A percentile compares a stretch with the other conserved stretches of the same genome.
Conservation (phyloP, 768 basidiomycete genomes). For the Tubosaeta sp. region DNA sequence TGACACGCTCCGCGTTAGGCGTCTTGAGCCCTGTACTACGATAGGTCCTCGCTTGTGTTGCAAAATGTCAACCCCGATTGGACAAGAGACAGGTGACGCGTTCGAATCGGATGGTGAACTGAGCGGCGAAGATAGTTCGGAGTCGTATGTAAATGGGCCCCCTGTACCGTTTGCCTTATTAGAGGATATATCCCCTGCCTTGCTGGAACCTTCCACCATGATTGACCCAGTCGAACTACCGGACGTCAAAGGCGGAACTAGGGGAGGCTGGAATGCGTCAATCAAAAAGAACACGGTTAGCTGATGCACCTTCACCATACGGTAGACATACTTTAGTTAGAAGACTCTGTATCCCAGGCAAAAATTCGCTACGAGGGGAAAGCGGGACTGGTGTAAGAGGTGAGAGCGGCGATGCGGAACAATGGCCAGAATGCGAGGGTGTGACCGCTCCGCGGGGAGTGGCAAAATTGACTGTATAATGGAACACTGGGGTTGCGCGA, state of each 20-base stretch:
- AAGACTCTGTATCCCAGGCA: constrained; percentile 10
- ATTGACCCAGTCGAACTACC: neutral
- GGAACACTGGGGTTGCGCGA: constrained; percentile 10
- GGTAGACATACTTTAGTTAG: constrained; percentile 18
- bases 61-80: constrained; percentile 7
- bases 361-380: constrained; percentile 33
- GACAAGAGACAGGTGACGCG: neutral
- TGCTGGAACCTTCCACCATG: neutral
- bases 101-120: neutral
- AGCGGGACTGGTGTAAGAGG: constrained; percentile 51
- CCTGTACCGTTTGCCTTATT: neutral
- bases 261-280: neutral
- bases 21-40: constrained; percentile 10
- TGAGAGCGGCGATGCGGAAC: constrained; percentile 29
- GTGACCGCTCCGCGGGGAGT: constrained; percentile 19
- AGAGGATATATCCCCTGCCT: neutral
- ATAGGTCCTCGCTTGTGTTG: constrained; percentile 17
- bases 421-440: neutral
- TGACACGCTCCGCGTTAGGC: constrained; percentile 28
- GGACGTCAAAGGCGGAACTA: neutral
- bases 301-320: neutral
- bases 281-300: constrained; percentile 3
- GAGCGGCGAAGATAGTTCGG: neutral
- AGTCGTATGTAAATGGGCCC: neutral
- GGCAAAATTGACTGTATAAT: constrained; percentile 26